Percentiles rank a stretch among this genome's conserved stretches.
phyloP scores from a whole-genome alignment of 1,284 basidiomycete species.

The Pascua sp. region DNA sequence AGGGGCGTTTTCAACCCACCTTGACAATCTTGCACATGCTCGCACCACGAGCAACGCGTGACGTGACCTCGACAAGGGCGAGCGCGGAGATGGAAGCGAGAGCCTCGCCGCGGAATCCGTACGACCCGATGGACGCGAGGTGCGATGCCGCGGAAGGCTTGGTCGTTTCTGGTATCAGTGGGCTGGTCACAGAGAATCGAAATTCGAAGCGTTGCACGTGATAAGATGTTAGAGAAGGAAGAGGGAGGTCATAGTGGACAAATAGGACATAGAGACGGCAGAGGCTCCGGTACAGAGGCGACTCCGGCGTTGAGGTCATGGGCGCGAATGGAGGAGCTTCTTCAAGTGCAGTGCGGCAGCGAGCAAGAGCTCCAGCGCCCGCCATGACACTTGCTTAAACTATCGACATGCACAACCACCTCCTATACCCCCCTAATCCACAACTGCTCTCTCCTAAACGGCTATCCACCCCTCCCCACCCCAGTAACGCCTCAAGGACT shows the following conservation, averaged over 20 bases:
- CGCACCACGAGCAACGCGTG: constrained; percentile 60
- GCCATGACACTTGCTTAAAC: too few species aligned
- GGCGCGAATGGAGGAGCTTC: too few species aligned
- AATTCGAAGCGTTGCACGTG: not conserved
- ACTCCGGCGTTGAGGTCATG: too few species aligned
- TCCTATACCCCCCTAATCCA: too few species aligned
- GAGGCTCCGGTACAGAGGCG: too few species aligned
- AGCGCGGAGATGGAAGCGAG: constrained; percentile 72
- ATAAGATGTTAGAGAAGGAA: not conserved
- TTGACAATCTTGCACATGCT: constrained; percentile 72
- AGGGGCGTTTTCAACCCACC: too few species aligned
- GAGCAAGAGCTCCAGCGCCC: too few species aligned
- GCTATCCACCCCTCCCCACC: constrained; percentile 3
- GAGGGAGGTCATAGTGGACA: too few species aligned
- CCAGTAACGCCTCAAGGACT: constrained; percentile 26
- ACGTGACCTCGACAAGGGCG: constrained; percentile 62
- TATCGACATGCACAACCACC: too few species aligned
- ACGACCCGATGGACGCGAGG: constrained; percentile 32
- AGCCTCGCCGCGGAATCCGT: constrained; percentile 88
- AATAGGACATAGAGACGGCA: too few species aligned
- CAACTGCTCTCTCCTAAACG: not conserved
- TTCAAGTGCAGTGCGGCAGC: too few species aligned
- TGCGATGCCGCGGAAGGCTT: constrained; percentile 47
- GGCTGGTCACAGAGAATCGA: not conserved
- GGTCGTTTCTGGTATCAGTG: constrained; percentile 17